Percentiles rank a stretch among this genome's conserved stretches.
phyloP scores from a whole-genome alignment of 495 filamentous ascomycete species.

The Bacidia rubella region DNA sequence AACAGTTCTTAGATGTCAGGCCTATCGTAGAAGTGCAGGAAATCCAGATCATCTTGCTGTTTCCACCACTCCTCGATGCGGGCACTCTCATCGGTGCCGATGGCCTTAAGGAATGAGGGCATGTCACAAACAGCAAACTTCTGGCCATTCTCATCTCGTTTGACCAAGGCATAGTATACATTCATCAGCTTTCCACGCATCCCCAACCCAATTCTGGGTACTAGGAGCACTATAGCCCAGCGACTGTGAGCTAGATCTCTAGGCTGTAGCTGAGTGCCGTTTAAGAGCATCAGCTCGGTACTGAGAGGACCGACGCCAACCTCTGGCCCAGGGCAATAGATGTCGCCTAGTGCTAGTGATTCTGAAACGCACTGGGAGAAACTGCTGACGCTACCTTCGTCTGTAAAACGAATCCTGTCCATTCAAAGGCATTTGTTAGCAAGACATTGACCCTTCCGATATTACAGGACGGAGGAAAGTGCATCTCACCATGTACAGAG shows the following conservation, averaged over 20 bases:
- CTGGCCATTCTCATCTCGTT: background rate
- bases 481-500: background rate
- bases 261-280: background rate
- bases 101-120: background rate
- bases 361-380: background rate
- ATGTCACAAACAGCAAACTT: background rate
- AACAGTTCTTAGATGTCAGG: background rate
- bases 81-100: background rate
- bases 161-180: constrained; percentile 1
- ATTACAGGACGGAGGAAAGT: no score
- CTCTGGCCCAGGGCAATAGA: background rate
- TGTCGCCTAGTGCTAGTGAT: background rate
- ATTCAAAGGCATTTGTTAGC: no score
- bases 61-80: background rate
- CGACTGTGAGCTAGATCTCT: background rate
- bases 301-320: background rate
- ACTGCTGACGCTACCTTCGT: background rate
- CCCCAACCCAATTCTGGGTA: background rate
- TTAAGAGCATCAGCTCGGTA: background rate
- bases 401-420: background rate
- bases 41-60: background rate
- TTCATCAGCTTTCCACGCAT: no score
- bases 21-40: background rate
- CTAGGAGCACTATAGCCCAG: background rate
- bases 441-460: no score